phyloP scores from a whole-genome alignment of 2,329 filamentous ascomycete genomes.

The Pseudopyrenochaeta lycopersici region DNA sequence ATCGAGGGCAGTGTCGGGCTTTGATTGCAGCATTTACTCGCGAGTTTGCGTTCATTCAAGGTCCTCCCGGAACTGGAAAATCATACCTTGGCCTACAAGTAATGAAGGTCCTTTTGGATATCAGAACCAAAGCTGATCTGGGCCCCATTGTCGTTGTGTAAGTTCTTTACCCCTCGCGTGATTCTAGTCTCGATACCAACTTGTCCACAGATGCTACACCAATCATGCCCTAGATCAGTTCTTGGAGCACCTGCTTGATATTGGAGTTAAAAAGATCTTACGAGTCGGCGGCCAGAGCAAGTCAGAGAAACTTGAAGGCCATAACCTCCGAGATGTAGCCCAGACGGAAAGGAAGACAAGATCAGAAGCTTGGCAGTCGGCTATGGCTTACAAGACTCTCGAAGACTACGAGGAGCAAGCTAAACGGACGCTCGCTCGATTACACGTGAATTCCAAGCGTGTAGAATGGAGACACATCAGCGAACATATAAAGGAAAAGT shows the following conservation, averaged over 20 bases:
- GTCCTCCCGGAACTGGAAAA: constrained; percentile 76
- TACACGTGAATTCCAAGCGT: constrained; percentile 15
- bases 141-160: constrained; percentile 57
- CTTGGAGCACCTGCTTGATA: constrained; percentile 65
- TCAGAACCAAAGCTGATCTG: constrained; percentile 43
- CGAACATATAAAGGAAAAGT: constrained; percentile 16
- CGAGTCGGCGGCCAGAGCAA: constrained; percentile 69
- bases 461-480: constrained; percentile 29
- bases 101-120: constrained; percentile 64
- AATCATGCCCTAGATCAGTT: constrained; percentile 56
- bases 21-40: constrained; percentile 63
- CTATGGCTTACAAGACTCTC: constrained; percentile 19
- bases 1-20: constrained; percentile 60
- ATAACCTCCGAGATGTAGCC: constrained; percentile 58
- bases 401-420: constrained; percentile 14
- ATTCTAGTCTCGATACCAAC: neutral
- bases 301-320: constrained; percentile 58
- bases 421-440: constrained; percentile 7
- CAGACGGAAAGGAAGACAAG: constrained; percentile 29
- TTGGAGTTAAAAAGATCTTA: constrained; percentile 60
- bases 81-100: constrained; percentile 67
- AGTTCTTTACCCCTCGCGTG: constrained; percentile 5
- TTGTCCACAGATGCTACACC: neutral
- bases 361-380: constrained; percentile 13
- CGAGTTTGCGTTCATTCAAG: constrained; percentile 70